Evolutionary conservation across 768 basidiomycete species (phyloP), one percentile per base, ranked within the genome.

Genomic region (Kwoniella europaea): DNA sequence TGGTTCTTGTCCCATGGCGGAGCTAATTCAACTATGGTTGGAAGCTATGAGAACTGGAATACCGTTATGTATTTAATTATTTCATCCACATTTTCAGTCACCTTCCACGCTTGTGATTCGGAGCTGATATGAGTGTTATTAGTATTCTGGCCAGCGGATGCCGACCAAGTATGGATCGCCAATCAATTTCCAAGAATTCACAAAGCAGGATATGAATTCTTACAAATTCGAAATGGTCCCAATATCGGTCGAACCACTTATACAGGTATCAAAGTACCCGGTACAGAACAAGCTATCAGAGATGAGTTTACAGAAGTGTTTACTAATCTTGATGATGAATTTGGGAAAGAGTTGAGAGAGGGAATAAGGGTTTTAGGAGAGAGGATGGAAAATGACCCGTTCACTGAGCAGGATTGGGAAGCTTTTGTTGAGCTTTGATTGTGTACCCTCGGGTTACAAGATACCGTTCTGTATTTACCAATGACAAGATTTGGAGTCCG

Each of bases 1-100:
- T 53, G 66, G 52, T 71, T 71, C 58, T 44, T 71, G 59, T 66
- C 70, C 15, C 70, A 71, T 67, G 70, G 65, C 12, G 70, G 70
- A 1, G 56, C 50, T 41, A 71, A 67, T 43, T 61, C 58, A 7
- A 64, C 65, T 16, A 67, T 71, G 64, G 24, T 24, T 24, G 24
- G 70, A 71, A 42, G 57, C 42, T 29, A 53, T 71, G 46, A 41
- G 58, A 24, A 54, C 66, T 50, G 29, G 59, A n/a, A 55, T 61
- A 1, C 65, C 65, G 0, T 66, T 71, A 65, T 20, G 64, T 27
- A n/a, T 3, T 41, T 22, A 27, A 4, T n/a, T 10, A 41, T 20
- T 13, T 46, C 44, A 46, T 16, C 44, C 7, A 46, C 44, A 46
- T 46, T 12, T 43, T 29, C 43, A 13, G 50, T n/a, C 29, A 55